Evolutionary conservation across 192 early-diverging fungal species (phyloP), one percentile per base, ranked within the genome.

Genomic region (Umbelopsis ramanniana): DNA sequence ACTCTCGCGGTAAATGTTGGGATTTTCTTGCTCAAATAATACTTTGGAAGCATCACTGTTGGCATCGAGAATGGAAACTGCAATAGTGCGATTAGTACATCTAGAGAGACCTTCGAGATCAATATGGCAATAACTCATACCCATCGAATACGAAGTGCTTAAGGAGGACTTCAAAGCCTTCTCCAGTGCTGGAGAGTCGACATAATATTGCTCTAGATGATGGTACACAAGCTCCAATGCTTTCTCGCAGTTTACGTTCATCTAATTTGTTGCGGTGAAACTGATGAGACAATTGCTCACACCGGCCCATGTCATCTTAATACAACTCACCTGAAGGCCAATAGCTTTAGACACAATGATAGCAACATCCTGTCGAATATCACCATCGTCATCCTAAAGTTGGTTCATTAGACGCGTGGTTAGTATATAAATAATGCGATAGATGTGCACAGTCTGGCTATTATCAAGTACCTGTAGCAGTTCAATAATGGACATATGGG

Each of bases 381-480:
- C 92, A 21, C 82, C 82, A 68, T 95, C 92, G 69, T 95, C 93
- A 82, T 95, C 93, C 72, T 95, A 84, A 63, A 94, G 70, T 46
- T 88, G 55, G 4, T 73, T 66, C 66, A 82, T 77, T 40, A 87
- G 68, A 0, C 82, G 75, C 72, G 89, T 43, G 40, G 40, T 43
- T 43, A 43, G 11, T 29, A 43, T 43, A 43, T 77, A 14, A 86
- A 80, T 77, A 89, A 73, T 33, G 86, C 82, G 60, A 83, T 84
- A 46, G 77, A 75, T 8, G 71, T 40, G 35, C 69, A 67, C 22
- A 76, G 70, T 17, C 68, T 68, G 7, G 35, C 23, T 29, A 72
- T 53, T 33, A 22, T 15, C 2, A 38, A 10, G 22, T 40, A 45
- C 83, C 79, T 33, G 84, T 73, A 46, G 73, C 69, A 33, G 83